Evolutionary conservation across 352 stramenopile genomes (phyloP).

Genomic region (Phytophthora pseudosyringae): DNA sequence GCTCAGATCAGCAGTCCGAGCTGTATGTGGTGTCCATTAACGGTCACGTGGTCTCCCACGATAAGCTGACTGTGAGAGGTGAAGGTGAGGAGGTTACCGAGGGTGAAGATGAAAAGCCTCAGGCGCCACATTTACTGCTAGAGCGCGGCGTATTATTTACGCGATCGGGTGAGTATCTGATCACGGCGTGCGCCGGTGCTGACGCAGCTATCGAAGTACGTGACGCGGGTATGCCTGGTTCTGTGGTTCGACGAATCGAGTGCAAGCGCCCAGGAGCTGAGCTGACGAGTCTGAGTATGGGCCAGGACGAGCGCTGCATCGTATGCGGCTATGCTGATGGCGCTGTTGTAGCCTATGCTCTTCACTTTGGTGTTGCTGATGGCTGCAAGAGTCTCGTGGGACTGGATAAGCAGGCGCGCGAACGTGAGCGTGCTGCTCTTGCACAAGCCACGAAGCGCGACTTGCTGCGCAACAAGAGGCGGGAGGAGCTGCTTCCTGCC

Average conservation of each 20-base stretch:
- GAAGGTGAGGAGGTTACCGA: conserved; percentile 33
- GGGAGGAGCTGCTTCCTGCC: conserved; percentile 53
- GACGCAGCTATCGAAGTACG: conserved; percentile 84
- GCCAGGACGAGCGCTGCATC: conserved; percentile 84
- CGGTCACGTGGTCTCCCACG: conserved; percentile 71
- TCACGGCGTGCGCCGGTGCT: conserved; percentile 61
- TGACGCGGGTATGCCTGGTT: conserved; percentile 59
- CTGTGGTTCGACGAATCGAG: conserved; percentile 78
- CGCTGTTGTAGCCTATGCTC: conserved; percentile 76
- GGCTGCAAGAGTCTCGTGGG: conserved; percentile 73
- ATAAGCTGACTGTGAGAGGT: conserved; percentile 49
- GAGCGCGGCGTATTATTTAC: conserved; percentile 79
- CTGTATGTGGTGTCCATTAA: conserved; percentile 87
- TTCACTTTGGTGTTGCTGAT: conserved; percentile 84
- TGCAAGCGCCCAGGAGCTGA: conserved; percentile 67
- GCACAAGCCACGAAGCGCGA: conserved; percentile 76
- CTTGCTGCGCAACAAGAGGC: conserved; percentile 63
- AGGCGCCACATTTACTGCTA: conserved; percentile 60
- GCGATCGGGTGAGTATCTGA: conserved; percentile 79
- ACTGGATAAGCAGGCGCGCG: conserved; percentile 75
- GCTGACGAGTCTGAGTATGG: conserved; percentile 76
- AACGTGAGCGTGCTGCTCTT: conserved; percentile 80
- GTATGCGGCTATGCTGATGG: conserved; percentile 84
- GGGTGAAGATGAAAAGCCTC: conserved; percentile 18
- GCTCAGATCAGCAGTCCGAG: conserved; percentile 64